Base-by-base conservation (phyloP, 2,329 filamentous ascomycete genomes). In the Paraphaeosphaeria sporulosa region DNA sequence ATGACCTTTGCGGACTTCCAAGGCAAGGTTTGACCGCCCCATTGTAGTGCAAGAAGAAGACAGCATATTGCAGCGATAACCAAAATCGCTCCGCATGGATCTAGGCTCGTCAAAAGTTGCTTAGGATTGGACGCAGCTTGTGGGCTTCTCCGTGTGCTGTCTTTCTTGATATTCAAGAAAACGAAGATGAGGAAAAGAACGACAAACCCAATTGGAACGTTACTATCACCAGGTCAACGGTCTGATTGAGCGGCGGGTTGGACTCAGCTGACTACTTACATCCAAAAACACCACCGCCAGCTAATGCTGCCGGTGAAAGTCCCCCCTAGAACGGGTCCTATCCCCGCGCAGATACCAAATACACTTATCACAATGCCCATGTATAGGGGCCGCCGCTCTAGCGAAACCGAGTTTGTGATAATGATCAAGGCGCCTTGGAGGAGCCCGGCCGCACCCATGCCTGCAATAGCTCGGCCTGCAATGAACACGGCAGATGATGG, bases 1-100 rank as follows among this genome's bases (percentile, higher is more conserved):
- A 87, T 85, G 19, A 78, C 75, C 0, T 72, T 68, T 0, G 73
- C 78, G 5, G 72, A 76, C 49, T 73, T 64, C 85, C 85, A 88
- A 1, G 68, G 17, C 23, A 71, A 62, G 25, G 64, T 66, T 2
- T 62, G 56, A n/a, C 74, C 74, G 2, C 80, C 82, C 73, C 76
- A 82, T 64, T 84, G 80, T 10, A 85, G 71, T 1, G 79, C 80
- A 2, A 84, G 71, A 7, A 84, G 63, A 32, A 81, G 75, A 62
- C 75, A 81, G 40, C 79, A 54, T 36, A 78, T 64, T 13, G 73
- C 71, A 2, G 69, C 75, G 55, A 82, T 71, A 21, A 83, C 65
- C 32, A 81, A 62, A 27, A 75, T 64, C 0, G 74, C 73, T 3
- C 83, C 83, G 8, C 48, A 21, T 12, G 30, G n/a, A 36, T 59